A percentile compares a stretch with the other conserved stretches of the same genome.
Conservation (phyloP, 352 stramenopile genomes). For the Elongisporangium undulatum region DNA sequence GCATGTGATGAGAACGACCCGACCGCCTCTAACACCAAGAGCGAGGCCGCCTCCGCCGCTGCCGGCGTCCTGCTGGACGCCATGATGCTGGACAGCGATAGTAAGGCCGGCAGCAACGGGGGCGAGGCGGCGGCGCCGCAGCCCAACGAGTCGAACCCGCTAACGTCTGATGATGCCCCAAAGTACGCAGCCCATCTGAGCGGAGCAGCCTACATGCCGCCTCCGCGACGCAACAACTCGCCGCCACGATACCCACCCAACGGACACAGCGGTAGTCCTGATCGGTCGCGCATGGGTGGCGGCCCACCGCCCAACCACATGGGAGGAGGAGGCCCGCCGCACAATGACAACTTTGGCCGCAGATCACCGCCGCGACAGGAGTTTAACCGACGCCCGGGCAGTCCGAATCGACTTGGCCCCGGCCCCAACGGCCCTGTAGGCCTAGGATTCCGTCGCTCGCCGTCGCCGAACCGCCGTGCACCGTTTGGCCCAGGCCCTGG, state of each 20-base stretch:
- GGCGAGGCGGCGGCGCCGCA: background rate
- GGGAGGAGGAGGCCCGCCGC: background rate
- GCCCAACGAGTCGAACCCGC: background rate
- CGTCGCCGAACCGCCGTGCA: constrained; percentile 5
- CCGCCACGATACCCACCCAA: background rate
- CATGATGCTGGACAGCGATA: background rate
- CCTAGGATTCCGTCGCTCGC: constrained; percentile 2
- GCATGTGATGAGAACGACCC: constrained; percentile 9
- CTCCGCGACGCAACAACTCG: background rate
- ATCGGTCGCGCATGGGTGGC: background rate
- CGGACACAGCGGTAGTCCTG: background rate
- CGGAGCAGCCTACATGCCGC: background rate
- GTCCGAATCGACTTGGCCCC: background rate
- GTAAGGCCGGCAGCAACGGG: background rate
- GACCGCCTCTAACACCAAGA: background rate
- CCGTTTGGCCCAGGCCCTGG: constrained; percentile 5
- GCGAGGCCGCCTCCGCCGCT: background rate
- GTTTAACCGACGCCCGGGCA: constrained; percentile 3
- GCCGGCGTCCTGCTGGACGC: background rate
- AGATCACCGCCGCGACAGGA: constrained; percentile 4
- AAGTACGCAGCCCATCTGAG: background rate
- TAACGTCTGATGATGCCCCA: background rate
- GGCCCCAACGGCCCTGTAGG: no score
- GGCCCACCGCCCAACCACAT: background rate
- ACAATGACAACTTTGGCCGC: background rate